A percentile compares a stretch with the other conserved stretches of the same genome.
Conservation (phyloP, 139 green algal genomes). For the Ettlia oleoabundans region DNA sequence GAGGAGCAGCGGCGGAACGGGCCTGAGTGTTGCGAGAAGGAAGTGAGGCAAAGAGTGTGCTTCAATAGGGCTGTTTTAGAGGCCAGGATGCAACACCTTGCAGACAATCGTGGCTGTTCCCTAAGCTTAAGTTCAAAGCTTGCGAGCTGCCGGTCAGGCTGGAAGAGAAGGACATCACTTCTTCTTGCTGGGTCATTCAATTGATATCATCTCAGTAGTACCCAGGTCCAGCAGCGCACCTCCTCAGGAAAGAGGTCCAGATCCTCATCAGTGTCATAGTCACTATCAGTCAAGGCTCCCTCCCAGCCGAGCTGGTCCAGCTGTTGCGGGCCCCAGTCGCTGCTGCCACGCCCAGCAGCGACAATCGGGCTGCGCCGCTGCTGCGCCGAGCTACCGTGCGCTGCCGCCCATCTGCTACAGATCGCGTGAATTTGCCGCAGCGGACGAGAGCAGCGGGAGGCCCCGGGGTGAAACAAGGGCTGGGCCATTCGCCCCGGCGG, state of each 20-base stretch:
- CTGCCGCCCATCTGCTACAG: no score
- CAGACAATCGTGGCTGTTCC: no score
- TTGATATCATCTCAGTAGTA: no score
- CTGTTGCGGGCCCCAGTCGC: background rate
- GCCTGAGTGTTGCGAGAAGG: no score
- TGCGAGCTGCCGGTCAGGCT: no score
- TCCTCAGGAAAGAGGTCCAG: slow-evolving; percentile 28
- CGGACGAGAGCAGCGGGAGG: no score
- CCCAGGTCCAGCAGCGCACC: background rate
- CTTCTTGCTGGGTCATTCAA: no score
- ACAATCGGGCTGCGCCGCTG: background rate
- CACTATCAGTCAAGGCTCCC: background rate
- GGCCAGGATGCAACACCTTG: background rate
- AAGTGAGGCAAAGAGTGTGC: background rate
- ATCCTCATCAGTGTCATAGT: slow-evolving; percentile 12
- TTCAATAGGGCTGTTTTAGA: background rate
- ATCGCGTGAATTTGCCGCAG: no score
- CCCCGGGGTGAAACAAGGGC: no score
- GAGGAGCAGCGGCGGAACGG: no score
- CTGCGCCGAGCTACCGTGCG: background rate
- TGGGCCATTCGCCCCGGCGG: no score
- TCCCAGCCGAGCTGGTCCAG: background rate
- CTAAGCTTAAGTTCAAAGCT: no score
- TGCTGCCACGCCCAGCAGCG: background rate
- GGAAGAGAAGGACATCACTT: background rate